Evolutionary conservation across 495 filamentous ascomycete species (phyloP), one percentile per base, ranked within the genome.

Genomic region (Lindgomyces ingoldianus): DNA sequence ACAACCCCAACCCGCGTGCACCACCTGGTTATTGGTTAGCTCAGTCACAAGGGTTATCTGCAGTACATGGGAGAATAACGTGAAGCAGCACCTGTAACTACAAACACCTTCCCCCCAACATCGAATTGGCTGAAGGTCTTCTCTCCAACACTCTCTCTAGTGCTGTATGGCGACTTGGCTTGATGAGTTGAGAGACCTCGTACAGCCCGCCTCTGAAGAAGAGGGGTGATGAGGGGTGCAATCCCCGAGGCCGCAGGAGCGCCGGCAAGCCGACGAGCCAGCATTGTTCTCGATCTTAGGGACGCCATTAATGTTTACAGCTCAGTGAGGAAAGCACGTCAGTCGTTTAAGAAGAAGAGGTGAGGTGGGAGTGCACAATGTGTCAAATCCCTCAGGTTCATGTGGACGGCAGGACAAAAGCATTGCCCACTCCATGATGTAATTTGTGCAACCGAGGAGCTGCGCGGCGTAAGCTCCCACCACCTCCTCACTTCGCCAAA

Each of bases 1-100:
- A 79, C 6, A 91, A 75, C 9, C 88, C 87, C 3, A 91, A 36
- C 16, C 67, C 67, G 9, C 62, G 70, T 3, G 59, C 72, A 39
- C 61, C 59, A 26, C 69, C 69, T 71, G 45, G 10, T 24, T 4
- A 24, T 25, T n/a, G 8, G 27, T 69, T 44, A 69, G 42, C 27
- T 57, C 27, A 42, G 36, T 57, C 19, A 24, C 26, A 48, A 21
- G 8, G 18, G 47, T 29, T 16, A 56, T 36, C 21, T 9, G 18
- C 36, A n/a, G 12, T 24, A 4, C 16, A 26, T 29, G 25, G 6
- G 61, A 33, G 39, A 42, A n/a, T 25, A 18, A 49, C 41, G 42
- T 22, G 22, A 41, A 2, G 26, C 61, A 19, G 62, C 24, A 60
- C 64, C 64, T 29, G 64, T 67, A 2, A 67, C 64, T 3, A 67